Percentiles rank a stretch among this genome's conserved stretches.
phyloP scores from a whole-genome alignment of 176 grass and related monocot species.

The Urochloa ruziziensis region DNA sequence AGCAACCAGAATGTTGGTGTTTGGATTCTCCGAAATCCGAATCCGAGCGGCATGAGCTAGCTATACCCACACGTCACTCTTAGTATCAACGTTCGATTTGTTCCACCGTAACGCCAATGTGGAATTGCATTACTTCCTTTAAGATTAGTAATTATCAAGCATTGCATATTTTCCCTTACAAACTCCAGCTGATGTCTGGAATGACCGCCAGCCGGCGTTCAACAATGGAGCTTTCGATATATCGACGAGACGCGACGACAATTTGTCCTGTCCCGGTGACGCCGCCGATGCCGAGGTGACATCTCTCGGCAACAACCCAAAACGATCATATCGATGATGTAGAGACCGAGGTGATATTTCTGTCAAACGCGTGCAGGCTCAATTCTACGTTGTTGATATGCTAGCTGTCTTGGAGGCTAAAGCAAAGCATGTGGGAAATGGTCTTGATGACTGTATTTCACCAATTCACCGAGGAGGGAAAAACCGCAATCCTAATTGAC shows the following conservation, averaged over 20 bases:
- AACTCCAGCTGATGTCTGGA: not conserved
- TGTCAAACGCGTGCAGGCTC: not conserved
- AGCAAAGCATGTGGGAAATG: not conserved
- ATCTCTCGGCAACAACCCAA: not conserved
- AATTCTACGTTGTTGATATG: not conserved
- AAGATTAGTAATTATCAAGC: not conserved
- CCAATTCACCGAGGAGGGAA: no score
- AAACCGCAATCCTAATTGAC: no score
- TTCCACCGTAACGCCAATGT: not conserved
- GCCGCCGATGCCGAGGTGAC: not conserved
- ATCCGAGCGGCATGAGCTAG: not conserved
- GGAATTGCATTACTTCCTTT: not conserved
- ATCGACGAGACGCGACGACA: not conserved
- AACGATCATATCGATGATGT: not conserved
- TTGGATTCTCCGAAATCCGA: conserved; percentile 27
- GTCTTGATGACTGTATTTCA: no score
- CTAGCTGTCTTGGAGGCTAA: not conserved
- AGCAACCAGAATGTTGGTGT: no score
- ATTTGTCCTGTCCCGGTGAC: not conserved
- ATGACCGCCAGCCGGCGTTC: not conserved
- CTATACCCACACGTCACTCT: not conserved
- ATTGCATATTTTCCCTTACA: not conserved
- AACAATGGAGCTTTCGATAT: not conserved
- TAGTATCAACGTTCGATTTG: not conserved
- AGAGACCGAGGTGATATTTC: not conserved